phyloP scores from a whole-genome alignment of 306 rosid genomes.

The Erythrophleum fordii region DNA sequence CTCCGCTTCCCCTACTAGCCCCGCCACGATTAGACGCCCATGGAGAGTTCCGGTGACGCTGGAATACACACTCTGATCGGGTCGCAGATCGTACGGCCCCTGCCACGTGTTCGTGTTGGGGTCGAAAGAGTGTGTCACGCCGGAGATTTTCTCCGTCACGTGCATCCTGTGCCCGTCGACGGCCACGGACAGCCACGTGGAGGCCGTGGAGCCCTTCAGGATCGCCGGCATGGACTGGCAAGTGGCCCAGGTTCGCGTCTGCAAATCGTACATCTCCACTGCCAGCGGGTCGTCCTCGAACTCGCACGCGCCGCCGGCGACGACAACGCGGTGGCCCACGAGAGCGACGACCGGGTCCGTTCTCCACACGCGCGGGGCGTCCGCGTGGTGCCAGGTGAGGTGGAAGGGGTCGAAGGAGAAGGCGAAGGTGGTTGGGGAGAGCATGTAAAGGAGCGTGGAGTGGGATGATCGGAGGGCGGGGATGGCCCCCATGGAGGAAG shows the following conservation, averaged over 20 bases:
- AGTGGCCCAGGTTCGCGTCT: slow-evolving; percentile 44
- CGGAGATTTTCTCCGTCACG: slow-evolving; percentile 61
- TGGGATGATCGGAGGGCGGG: slow-evolving; percentile 67
- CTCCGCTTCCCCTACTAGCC: slow-evolving; percentile 50
- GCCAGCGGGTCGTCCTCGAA: slow-evolving; percentile 69
- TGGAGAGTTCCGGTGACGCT: slow-evolving; percentile 41
- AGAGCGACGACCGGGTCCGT: slow-evolving; percentile 63
- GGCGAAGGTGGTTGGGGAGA: slow-evolving; percentile 53
- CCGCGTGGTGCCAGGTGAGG: slow-evolving; percentile 53
- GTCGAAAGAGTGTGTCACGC: slow-evolving; percentile 56
- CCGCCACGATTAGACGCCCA: slow-evolving; percentile 54
- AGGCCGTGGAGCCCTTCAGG: slow-evolving; percentile 52
- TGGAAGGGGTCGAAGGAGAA: slow-evolving; percentile 73
- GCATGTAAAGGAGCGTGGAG: slow-evolving; percentile 65
- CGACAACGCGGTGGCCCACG: slow-evolving; percentile 44
- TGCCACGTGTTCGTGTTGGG: slow-evolving; percentile 51
- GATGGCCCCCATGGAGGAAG: slow-evolving; percentile 37
- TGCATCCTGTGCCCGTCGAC: slow-evolving; percentile 46
- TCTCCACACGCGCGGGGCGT: slow-evolving; percentile 60
- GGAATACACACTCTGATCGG: slow-evolving; percentile 29
- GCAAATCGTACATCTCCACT: slow-evolving; percentile 59
- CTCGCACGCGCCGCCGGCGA: slow-evolving; percentile 66
- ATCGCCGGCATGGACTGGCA: slow-evolving; percentile 59
- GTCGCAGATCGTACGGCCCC: slow-evolving; percentile 62
- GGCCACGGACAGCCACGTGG: slow-evolving; percentile 66